phyloP scores from a whole-genome alignment of 345 rosid species.

The Physaria fendleri region DNA sequence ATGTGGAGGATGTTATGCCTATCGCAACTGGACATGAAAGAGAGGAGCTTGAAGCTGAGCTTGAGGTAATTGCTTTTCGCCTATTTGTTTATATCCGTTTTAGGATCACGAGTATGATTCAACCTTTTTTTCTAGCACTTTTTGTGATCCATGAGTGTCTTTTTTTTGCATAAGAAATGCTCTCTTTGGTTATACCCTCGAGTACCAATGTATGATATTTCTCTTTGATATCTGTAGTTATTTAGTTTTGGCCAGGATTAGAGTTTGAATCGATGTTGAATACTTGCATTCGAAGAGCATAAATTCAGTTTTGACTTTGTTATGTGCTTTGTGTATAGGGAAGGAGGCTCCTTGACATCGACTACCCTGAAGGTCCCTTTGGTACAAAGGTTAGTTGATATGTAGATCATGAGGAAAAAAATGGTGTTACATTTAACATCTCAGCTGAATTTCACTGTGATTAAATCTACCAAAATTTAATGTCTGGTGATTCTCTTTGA shows the following conservation, averaged over 20 bases:
- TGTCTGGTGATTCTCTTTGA: neutral
- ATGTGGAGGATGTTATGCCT: too few relatives aligned
- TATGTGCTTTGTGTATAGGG: slow-evolving; percentile 44
- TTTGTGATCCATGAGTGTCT: neutral
- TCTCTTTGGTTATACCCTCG: neutral
- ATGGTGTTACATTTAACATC: neutral
- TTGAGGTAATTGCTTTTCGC: neutral
- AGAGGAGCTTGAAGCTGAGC: too few relatives aligned
- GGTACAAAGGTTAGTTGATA: slow-evolving; percentile 72
- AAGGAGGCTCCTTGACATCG: slow-evolving; percentile 51
- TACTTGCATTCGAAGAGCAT: neutral
- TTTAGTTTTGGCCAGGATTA: neutral
- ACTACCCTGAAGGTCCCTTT: slow-evolving; percentile 69
- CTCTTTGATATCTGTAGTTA: neutral
- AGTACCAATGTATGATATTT: neutral
- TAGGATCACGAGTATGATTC: too few relatives aligned
- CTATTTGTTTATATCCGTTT: too few relatives aligned
- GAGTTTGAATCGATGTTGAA: neutral
- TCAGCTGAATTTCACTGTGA: neutral
- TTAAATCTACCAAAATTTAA: neutral
- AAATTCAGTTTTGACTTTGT: neutral
- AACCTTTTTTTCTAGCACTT: neutral
- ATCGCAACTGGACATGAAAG: too few relatives aligned
- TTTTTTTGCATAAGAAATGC: neutral
- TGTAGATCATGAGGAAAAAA: neutral